phyloP scores from a whole-genome alignment of 2,329 filamentous ascomycete species.

The Chrysoporthe deuterocubensis region DNA sequence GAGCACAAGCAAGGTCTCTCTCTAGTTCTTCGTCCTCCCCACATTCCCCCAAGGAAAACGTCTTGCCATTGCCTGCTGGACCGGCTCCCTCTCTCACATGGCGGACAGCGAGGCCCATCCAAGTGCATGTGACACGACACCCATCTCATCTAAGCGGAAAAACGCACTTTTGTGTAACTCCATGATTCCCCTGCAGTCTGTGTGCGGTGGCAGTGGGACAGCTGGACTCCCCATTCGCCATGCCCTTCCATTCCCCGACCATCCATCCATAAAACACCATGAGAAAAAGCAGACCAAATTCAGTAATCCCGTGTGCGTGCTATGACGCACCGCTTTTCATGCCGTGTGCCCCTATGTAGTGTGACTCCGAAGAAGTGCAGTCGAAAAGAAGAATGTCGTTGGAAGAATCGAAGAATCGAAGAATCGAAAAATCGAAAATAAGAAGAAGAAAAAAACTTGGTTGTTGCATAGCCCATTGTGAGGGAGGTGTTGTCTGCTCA shows the following conservation, averaged over 20 bases:
- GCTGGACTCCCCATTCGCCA: conserved; percentile 19
- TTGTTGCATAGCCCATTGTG: background rate
- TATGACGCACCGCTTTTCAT: conserved; percentile 1
- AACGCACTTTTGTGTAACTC: conserved; percentile 19
- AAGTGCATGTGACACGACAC: background rate
- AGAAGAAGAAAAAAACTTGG: background rate
- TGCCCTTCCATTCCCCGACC: conserved; percentile 18
- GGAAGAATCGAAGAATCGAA: background rate
- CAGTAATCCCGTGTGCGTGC: conserved; percentile 10
- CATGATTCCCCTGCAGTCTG: conserved; percentile 12
- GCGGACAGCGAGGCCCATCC: background rate
- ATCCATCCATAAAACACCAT: conserved; percentile 30
- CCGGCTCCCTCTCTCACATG: background rate
- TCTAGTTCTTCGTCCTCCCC: background rate
- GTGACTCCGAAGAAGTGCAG: conserved; percentile 16
- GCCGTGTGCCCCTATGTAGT: conserved; percentile 7
- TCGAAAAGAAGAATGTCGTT: conserved; percentile 10
- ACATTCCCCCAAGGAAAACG: background rate
- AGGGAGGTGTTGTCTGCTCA: background rate
- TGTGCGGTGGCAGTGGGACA: conserved; percentile 16
- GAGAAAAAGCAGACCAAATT: conserved; percentile 24
- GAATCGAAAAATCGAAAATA: background rate
- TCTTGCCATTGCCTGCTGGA: background rate
- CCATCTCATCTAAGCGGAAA: background rate
- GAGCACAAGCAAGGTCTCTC: background rate